Base-by-base conservation (phyloP, 352 stramenopile species). In the Pythium angustatum region DNA sequence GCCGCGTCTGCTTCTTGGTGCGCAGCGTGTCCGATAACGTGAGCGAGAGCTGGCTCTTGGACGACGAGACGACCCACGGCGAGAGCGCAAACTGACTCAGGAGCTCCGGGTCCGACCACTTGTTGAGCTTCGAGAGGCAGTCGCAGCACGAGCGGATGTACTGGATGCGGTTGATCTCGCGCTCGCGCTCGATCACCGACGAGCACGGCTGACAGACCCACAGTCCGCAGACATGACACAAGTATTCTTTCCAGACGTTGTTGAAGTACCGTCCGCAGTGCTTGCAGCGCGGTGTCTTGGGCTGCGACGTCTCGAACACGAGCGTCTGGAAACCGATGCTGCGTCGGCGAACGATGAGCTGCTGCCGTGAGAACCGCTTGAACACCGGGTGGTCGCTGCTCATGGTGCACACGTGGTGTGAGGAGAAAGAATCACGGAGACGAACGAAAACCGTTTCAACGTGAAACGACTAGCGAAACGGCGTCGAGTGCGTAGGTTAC, bases 121-220 rank as follows among this genome's bases (percentile, higher is more conserved):
- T 85, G 75, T 83, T 88, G 54, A 75, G 24, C 65, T 79, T 73
- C 26, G 56, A 69, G 45, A 78, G 69, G 58, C 79, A 88, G 22
- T 56, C 47, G 50, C 67, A 59, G 64, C 79, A 88, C 34, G 68
- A 73, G 58, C 79, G 79, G 30, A 88, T 69, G 52, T 79, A 85
- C 27, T 73, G 69, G 21, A 88, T 71, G n/a, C 58, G 58, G 41
- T 81, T 64, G 45, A 78, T 59, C 34, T 81, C 68, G 0, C 75
- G 79, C 43, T 86, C 79, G 15, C 77, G 69, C 55, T 88, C 79
- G 27, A 85, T 74, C 14, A 88, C 79, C 11, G 57, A 73, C 30
- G 79, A 88, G 57, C 79, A 88, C 26, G 76, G 58, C 26, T 78
- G 64, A 31, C 79, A 88, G 2, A 83, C 67, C 73, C 69, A 85